Evolutionary conservation across 345 rosid genomes (phyloP).

Genomic region (Cardamine occulta): DNA sequence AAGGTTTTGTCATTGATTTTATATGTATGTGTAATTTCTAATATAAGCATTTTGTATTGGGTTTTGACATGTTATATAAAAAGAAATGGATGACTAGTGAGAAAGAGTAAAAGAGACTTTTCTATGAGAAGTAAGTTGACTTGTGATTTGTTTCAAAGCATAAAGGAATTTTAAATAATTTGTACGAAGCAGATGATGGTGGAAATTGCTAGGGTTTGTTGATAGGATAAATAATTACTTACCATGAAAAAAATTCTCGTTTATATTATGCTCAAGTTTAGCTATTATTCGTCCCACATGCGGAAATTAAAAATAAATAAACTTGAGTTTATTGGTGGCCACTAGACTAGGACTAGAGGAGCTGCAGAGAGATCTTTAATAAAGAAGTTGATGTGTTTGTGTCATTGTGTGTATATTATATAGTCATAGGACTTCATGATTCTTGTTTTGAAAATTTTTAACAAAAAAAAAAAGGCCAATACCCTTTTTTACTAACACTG

Average conservation of each 20-base stretch:
- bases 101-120: constrained; percentile 13
- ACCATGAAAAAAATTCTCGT: background rate
- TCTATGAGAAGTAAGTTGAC: constrained; percentile 33
- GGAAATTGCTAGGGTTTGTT: constrained; percentile 3
- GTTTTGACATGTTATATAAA: background rate
- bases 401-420: constrained; percentile 20
- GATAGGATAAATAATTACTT: background rate
- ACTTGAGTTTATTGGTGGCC: constrained; percentile 23
- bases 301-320: background rate
- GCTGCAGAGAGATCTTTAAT: constrained; percentile 18
- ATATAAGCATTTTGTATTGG: constrained; percentile 2
- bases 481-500: background rate
- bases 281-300: background rate
- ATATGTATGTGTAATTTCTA: background rate
- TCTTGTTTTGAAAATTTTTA: constrained; percentile 33
- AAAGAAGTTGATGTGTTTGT: constrained; percentile 26
- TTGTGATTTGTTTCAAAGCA: constrained; percentile 2
- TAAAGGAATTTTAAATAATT: background rate
- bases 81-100: constrained; percentile 4
- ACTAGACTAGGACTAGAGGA: constrained; percentile 34
- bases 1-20: background rate
- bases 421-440: constrained; percentile 40
- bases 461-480: constrained; percentile 31
- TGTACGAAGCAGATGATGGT: background rate
- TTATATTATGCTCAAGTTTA: background rate